Evolutionary conservation across 1,139 yeast genomes (phyloP).

Genomic region (Spencermartinsiella ligniputridi): DNA sequence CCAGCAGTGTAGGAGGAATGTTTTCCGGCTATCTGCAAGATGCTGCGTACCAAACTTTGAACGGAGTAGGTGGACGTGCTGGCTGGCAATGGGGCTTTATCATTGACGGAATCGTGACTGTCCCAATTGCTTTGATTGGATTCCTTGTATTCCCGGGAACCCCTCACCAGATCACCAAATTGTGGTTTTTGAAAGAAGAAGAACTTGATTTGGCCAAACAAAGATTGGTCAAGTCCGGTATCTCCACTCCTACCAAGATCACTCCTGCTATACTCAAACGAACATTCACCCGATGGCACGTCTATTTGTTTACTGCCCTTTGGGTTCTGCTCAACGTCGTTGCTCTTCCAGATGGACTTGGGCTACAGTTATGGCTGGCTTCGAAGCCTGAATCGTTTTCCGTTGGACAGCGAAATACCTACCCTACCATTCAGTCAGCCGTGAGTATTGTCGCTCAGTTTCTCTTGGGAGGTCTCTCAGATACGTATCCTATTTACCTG

Average conservation of each 20-base stretch:
- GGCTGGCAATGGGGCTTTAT: constrained; percentile 53
- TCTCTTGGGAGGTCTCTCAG: constrained; percentile 35
- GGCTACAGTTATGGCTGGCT: constrained; percentile 32
- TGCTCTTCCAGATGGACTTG: constrained; percentile 36
- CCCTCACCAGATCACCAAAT: constrained; percentile 42
- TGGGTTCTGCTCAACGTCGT: constrained; percentile 39
- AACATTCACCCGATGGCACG: constrained; percentile 34
- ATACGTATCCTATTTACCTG: constrained; percentile 35
- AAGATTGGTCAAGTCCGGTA: constrained; percentile 33
- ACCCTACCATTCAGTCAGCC: constrained; percentile 46
- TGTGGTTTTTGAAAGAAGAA: constrained; percentile 29
- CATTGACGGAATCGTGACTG: constrained; percentile 48
- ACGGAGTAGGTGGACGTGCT: constrained; percentile 37
- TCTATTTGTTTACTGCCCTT: constrained; percentile 37
- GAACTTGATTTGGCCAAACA: constrained; percentile 28
- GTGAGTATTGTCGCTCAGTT: constrained; percentile 42
- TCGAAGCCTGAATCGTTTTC: constrained; percentile 28
- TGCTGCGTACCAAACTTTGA: constrained; percentile 36
- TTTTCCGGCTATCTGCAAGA: constrained; percentile 41
- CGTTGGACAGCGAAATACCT: constrained; percentile 38
- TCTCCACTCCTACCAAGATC: constrained; percentile 30
- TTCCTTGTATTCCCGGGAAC: constrained; percentile 64
- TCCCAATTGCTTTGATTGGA: constrained; percentile 61
- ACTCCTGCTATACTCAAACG: constrained; percentile 29
- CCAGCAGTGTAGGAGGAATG: constrained; percentile 36